A percentile compares a stretch with the other conserved stretches of the same genome.
These are phyloP conservation scores for Barnettozyma botsteinii DNA, from an alignment of 805 yeast genomes.

Conservation along the genomic window DNA sequence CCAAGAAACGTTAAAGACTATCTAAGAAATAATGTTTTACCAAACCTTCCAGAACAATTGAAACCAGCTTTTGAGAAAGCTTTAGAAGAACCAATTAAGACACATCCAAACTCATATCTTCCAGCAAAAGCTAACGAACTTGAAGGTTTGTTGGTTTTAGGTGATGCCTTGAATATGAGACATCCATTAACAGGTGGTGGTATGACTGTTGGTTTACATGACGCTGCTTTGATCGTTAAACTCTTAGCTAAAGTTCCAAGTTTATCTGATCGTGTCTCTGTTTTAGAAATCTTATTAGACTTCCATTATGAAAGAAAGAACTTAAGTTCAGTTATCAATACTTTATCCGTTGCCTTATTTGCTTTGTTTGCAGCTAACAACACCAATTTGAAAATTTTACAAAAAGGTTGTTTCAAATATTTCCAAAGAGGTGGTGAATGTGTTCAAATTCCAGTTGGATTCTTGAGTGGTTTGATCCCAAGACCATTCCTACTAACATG, in stretches of 20 bases:
- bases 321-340: constrained; percentile 80
- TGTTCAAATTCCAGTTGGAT: constrained; percentile 70
- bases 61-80: constrained; percentile 68
- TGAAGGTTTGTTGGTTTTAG: constrained; percentile 76
- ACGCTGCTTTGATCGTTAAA: constrained; percentile 63
- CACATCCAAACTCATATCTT: constrained; percentile 92
- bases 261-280: constrained; percentile 50
- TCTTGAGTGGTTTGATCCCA: constrained; percentile 78
- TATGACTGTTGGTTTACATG: constrained; percentile 95
- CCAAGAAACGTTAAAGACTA: constrained; percentile 67
- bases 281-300: constrained; percentile 50
- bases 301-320: constrained; percentile 77
- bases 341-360: constrained; percentile 85
- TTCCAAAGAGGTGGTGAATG: constrained; percentile 81
- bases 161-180: constrained; percentile 95
- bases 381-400: constrained; percentile 59
- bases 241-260: constrained; percentile 49
- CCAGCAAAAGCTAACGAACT: constrained; percentile 67
- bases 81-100: constrained; percentile 53
- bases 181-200: constrained; percentile 99
- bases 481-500: constrained; percentile 67
- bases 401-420: constrained; percentile 84
- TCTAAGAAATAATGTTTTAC: constrained; percentile 54
- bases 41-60: constrained; percentile 58
- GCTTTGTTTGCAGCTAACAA: constrained; percentile 85